Percentiles rank a stretch among this genome's conserved stretches.
Evolutionary conservation across 805 yeast species (phyloP).

Genomic region (Teunomyces funiuensis): DNA sequence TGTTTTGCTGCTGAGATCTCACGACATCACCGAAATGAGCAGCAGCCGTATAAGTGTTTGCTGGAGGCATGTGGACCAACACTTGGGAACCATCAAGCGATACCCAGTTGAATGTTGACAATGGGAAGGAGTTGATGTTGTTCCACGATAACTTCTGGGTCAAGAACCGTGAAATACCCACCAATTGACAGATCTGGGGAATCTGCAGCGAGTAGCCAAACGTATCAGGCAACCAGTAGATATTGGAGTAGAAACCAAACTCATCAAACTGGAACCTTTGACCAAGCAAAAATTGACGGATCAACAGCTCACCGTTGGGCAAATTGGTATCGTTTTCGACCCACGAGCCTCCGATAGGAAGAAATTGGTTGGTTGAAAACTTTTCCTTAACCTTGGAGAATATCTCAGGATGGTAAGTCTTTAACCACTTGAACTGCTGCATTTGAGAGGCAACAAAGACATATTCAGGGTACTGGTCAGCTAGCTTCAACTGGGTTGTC

Average conservation of each 20-base stretch:
- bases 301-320: constrained; percentile 91
- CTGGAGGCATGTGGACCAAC: constrained; percentile 97
- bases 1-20: constrained; percentile 77
- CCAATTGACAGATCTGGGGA: constrained; percentile 88
- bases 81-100: constrained; percentile 94
- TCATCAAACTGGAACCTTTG: constrained; percentile 80
- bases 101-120: constrained; percentile 91
- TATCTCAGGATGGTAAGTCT: constrained; percentile 80
- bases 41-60: constrained; percentile 89
- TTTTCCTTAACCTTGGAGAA: constrained; percentile 64
- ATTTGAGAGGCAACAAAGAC: constrained; percentile 94
- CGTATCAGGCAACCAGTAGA: constrained; percentile 96
- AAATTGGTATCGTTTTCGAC: constrained; percentile 95
- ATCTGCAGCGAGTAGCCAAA: constrained; percentile 95
- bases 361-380: constrained; percentile 68
- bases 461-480: constrained; percentile 89
- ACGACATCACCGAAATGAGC: constrained; percentile 93
- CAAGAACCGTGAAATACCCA: constrained; percentile 79
- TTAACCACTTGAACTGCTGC: constrained; percentile 93
- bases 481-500: constrained; percentile 85
- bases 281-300: constrained; percentile 86
- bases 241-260: constrained; percentile 72
- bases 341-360: constrained; percentile 97
- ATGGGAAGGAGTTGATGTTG: constrained; percentile 87
- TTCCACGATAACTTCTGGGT: constrained; percentile 97